A percentile compares a stretch with the other conserved stretches of the same genome.
phyloP scores from a whole-genome alignment of 164 flowering plant species.

The Aristolochia californica region DNA sequence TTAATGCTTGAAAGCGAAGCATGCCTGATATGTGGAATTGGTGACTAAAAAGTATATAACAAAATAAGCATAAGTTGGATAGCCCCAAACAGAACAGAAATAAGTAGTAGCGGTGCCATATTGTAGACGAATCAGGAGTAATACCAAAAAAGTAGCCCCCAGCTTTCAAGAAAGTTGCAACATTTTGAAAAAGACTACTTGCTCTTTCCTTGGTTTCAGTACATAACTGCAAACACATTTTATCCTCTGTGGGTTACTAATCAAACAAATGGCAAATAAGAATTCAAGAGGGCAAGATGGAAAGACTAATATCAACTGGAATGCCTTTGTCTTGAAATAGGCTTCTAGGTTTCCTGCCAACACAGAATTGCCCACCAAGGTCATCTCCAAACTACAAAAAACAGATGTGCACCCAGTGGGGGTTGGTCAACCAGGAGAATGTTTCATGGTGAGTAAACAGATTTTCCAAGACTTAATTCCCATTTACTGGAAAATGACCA shows the following conservation, averaged over 20 bases:
- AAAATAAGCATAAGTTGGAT: neutral
- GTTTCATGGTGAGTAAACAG: neutral
- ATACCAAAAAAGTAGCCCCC: conserved; percentile 97
- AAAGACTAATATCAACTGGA: conserved; percentile 36
- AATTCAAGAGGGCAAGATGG: neutral
- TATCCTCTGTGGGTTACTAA: neutral
- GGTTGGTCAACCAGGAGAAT: neutral
- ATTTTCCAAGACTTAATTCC: too few species aligned
- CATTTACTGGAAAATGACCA: too few species aligned
- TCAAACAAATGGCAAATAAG: neutral
- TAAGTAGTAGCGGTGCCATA: conserved; percentile 70
- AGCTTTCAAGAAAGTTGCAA: conserved; percentile 74
- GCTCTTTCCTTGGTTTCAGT: conserved; percentile 87
- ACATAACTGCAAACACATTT: conserved; percentile 50
- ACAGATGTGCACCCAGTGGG: neutral
- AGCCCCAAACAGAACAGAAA: too few species aligned
- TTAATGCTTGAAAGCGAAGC: too few species aligned
- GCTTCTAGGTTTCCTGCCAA: conserved; percentile 52
- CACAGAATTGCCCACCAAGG: conserved; percentile 1
- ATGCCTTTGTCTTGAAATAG: conserved; percentile 43
- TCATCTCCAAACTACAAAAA: neutral
- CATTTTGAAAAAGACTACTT: conserved; percentile 69
- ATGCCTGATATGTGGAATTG: too few species aligned
- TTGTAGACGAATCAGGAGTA: conserved; percentile 96
- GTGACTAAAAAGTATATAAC: too few species aligned